Evolutionary conservation across 352 stramenopile genomes (phyloP).

Genomic region (Globisporangium sylvaticum): DNA sequence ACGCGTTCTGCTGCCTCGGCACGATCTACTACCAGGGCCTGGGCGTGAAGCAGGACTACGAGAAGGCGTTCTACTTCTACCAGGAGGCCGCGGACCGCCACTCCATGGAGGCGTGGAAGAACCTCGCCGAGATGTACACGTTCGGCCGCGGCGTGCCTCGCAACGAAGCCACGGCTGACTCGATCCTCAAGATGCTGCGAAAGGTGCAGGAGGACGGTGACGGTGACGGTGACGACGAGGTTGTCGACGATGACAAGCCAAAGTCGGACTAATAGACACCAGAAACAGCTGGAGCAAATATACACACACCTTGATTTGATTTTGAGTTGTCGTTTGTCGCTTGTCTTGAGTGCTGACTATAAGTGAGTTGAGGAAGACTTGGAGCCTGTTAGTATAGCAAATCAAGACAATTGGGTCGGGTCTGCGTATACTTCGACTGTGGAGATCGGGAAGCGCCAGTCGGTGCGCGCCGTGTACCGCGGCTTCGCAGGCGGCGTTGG

Average conservation of each 20-base stretch:
- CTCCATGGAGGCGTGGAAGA: slow-evolving; percentile 87
- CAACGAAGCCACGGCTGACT: slow-evolving; percentile 73
- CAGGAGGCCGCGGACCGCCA: slow-evolving; percentile 78
- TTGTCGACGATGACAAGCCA: background rate
- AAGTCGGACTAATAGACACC: slow-evolving; percentile 5
- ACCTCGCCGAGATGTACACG: slow-evolving; percentile 86
- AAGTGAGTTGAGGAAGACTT: background rate
- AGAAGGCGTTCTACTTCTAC: slow-evolving; percentile 85
- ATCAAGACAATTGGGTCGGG: slow-evolving; percentile 20
- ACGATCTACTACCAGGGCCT: slow-evolving; percentile 76
- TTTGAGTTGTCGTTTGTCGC: background rate
- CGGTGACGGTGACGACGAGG: slow-evolving; percentile 7
- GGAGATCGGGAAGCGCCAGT: slow-evolving; percentile 74
- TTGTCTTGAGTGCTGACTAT: background rate
- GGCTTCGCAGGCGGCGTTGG: slow-evolving; percentile 21
- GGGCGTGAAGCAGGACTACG: slow-evolving; percentile 63
- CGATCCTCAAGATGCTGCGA: slow-evolving; percentile 82
- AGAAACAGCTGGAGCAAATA: background rate
- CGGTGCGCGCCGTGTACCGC: slow-evolving; percentile 48
- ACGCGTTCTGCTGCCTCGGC: slow-evolving; percentile 79
- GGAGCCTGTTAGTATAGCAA: background rate
- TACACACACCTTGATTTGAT: background rate
- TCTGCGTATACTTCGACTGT: slow-evolving; percentile 66
- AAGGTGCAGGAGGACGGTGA: slow-evolving; percentile 12
- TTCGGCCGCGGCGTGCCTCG: slow-evolving; percentile 67